Base-by-base conservation (phyloP, 257 asterid genomes). In the Petunia axillaris region DNA sequence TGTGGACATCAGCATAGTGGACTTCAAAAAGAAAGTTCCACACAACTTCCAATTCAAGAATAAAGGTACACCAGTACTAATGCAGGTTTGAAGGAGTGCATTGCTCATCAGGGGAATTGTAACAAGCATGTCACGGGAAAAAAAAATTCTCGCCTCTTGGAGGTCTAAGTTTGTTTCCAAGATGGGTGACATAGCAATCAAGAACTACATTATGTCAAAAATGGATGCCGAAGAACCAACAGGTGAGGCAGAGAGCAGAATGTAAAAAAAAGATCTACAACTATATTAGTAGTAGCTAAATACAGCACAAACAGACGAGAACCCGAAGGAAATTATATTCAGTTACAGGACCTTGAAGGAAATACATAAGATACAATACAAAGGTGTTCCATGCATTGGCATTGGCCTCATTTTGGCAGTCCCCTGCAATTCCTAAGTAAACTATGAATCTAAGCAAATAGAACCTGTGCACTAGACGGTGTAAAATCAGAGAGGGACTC, bases 401-500 rank as follows among this genome's bases (percentile, higher is more conserved):
- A 25, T 25, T 25, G 25, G 25, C 25, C 25, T 25, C 25, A 25
- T 43, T 67, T 67, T 67, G 75, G 39, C 55, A 4, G 43, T 67
- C 53, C 75, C 14, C 10, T 67, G 75, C n/a, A 67, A 37, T 65
- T 40, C 52, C 53, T 13, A 70, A 16, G 25, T 1, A 73, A 71
- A 73, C 14, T 73, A 70, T 25, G 43, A 39, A 84, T 44, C 91
- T 93, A 95, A 82, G 99, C 98, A 86, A 92, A 89, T 79, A 95
- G 81, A 86, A 95, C 92, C 91, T 95, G 97, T 52, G 97, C 97
- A 53, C 97, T 89, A 6, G 97, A 89, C 2, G 99, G 99, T 1
- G 91, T 88, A 70, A 95, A 79, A 75, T 91, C 93, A 4, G 91
- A 89, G 55, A 90, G 87, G 3, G 87, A 58, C 50, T 89, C 93